phyloP scores from a whole-genome alignment of 129 eudicot genomes.

The Tagetes erecta region DNA sequence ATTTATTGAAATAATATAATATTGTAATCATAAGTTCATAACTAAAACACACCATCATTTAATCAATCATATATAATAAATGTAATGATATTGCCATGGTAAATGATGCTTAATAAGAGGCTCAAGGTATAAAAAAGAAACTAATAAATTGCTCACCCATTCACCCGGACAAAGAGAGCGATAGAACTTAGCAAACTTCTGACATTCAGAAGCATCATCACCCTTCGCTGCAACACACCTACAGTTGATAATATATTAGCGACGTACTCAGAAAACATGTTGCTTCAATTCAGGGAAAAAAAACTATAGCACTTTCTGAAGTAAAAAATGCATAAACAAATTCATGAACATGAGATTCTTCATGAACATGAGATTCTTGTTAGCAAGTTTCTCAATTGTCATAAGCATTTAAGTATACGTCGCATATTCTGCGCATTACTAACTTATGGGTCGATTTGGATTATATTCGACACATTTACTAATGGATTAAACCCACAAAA shows the following conservation, averaged over 20 bases:
- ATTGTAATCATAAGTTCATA: no score
- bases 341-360: no score
- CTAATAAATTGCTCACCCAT: conserved; percentile 31
- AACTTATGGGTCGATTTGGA: no score
- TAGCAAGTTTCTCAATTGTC: no score
- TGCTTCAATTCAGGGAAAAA: not conserved
- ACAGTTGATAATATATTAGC: conserved; percentile 2
- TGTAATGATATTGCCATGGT: not conserved
- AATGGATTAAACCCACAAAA: not conserved
- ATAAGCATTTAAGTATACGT: no score
- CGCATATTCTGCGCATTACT: no score
- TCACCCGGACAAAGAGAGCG: conserved; percentile 47
- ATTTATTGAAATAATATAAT: no score
- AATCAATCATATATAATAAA: no score
- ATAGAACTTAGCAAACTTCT: conserved; percentile 42
- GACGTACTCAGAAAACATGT: not conserved
- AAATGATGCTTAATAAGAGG: not conserved
- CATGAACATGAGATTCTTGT: no score
- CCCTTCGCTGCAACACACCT: conserved; percentile 47
- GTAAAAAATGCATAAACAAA: not conserved
- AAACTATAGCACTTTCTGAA: not conserved
- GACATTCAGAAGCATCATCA: conserved; percentile 41
- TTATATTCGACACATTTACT: no score
- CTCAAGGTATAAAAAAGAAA: not conserved
- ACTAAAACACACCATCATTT: no score